Percentiles rank a stretch among this genome's conserved stretches.
Evolutionary conservation across 148 eudicot species (phyloP).

Genomic region (Chenopodium berlandieri): DNA sequence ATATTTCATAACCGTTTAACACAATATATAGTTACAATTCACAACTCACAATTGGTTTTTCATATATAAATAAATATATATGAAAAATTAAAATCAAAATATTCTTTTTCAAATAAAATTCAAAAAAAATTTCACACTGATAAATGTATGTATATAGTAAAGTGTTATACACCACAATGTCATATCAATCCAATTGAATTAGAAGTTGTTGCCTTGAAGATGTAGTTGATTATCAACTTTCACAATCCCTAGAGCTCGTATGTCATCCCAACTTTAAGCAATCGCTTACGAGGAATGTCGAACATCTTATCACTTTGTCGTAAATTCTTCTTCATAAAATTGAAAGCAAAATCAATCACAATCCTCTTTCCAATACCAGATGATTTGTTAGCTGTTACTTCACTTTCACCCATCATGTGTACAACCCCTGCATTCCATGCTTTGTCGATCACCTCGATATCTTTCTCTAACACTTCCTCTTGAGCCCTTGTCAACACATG

Average conservation of each 20-base stretch:
- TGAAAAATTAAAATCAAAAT: too few relatives aligned
- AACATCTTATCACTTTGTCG: slow-evolving; percentile 21
- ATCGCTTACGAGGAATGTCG: slow-evolving; percentile 30
- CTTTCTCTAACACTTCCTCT: background rate
- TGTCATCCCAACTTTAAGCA: slow-evolving; percentile 45
- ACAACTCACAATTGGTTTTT: too few relatives aligned
- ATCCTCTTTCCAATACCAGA: background rate
- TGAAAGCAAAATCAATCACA: slow-evolving; percentile 11
- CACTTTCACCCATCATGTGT: background rate
- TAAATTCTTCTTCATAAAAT: slow-evolving; percentile 30
- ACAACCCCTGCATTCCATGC: background rate
- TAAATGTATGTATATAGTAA: too few relatives aligned
- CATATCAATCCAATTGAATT: background rate
- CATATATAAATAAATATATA: too few relatives aligned
- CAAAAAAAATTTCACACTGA: too few relatives aligned
- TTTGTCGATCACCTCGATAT: background rate
- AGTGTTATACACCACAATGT: background rate
- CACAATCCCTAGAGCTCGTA: slow-evolving; percentile 33
- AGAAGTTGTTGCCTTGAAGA: too few relatives aligned
- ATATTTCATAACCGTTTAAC: too few relatives aligned
- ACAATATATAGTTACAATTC: too few relatives aligned
- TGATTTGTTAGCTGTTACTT: background rate
- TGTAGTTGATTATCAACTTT: too few relatives aligned
- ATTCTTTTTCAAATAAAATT: too few relatives aligned
- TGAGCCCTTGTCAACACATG: background rate